phyloP scores from a whole-genome alignment of 1,284 basidiomycete species.

The Spongiforma sp. region DNA sequence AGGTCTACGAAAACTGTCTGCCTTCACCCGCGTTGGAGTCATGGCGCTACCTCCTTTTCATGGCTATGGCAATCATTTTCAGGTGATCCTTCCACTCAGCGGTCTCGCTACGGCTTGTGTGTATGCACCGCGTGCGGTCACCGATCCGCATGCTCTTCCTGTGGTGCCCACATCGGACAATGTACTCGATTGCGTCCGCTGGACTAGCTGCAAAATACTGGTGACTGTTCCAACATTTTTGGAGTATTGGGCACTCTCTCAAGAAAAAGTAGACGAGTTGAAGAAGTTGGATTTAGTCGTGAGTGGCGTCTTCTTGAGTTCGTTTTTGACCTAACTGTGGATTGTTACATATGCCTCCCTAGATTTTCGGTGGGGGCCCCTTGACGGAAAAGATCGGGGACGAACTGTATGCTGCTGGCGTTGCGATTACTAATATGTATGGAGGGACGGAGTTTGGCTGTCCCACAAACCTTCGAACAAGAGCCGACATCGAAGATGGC shows the following conservation, averaged over 20 bases:
- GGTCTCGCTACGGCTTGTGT: slow-evolving; percentile 2
- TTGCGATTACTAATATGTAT: slow-evolving; percentile 18
- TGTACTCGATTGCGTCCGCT: slow-evolving; percentile 12
- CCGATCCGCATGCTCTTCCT: slow-evolving; percentile 1
- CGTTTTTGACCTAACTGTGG: background rate
- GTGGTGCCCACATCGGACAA: slow-evolving; percentile 23
- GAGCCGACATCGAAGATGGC: slow-evolving; percentile 13
- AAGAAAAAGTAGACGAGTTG: slow-evolving; percentile 8
- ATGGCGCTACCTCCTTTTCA: slow-evolving; percentile 28
- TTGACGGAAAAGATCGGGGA: slow-evolving; percentile 23
- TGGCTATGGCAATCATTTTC: slow-evolving; percentile 1
- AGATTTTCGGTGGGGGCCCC: slow-evolving; percentile 26
- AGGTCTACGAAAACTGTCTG: background rate
- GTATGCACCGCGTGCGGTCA: slow-evolving; percentile 10
- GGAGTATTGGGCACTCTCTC: slow-evolving; percentile 12
- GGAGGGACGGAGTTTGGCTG: slow-evolving; percentile 31
- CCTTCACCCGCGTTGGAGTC: slow-evolving; percentile 16
- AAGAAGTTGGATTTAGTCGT: slow-evolving; percentile 18
- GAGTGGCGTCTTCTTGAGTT: slow-evolving; percentile 2
- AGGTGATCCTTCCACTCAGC: slow-evolving; percentile 13
- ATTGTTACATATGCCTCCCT: background rate
- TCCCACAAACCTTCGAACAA: background rate
- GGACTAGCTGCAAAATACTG: slow-evolving; percentile 8
- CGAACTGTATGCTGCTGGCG: slow-evolving; percentile 20
- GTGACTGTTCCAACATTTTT: slow-evolving; percentile 21